Conservation (phyloP, 371 early-diverging fungal species). For the Vairimorpha apis region DNA sequence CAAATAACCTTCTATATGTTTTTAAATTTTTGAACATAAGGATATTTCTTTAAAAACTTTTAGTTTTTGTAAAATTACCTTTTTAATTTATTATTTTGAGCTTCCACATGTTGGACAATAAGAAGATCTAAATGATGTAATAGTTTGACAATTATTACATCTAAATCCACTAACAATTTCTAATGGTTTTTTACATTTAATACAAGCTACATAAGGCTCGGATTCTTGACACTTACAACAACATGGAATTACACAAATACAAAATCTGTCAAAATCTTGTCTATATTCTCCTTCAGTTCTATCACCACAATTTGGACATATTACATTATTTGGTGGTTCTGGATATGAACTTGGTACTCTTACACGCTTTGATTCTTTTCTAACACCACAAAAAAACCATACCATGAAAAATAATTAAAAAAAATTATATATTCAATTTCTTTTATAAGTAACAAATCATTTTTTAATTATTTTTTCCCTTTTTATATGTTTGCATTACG, state of each 20-base stretch:
- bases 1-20: no score
- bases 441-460: no score
- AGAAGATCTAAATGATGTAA: constrained; percentile 11
- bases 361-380: background rate
- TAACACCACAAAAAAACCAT: constrained; percentile 32
- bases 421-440: no score
- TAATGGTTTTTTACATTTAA: constrained; percentile 9
- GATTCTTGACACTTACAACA: constrained; percentile 34
- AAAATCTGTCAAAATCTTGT: background rate
- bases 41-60: no score
- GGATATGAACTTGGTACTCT: constrained; percentile 37
- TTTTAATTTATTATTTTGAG: constrained; percentile 4
- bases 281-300: constrained; percentile 29
- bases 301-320: constrained; percentile 40
- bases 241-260: constrained; percentile 38
- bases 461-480: no score
- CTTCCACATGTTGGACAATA: constrained; percentile 46
- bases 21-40: no score
- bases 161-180: constrained; percentile 10
- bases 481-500: background rate
- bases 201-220: constrained; percentile 41
- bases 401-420: background rate
- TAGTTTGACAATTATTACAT: constrained; percentile 24
- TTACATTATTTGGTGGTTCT: constrained; percentile 35
- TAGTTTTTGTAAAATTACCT: background rate